These are phyloP conservation scores for Hemisphaericaspora xylofermentans DNA, from an alignment of 1,139 yeast species.

Conservation along the genomic window DNA sequence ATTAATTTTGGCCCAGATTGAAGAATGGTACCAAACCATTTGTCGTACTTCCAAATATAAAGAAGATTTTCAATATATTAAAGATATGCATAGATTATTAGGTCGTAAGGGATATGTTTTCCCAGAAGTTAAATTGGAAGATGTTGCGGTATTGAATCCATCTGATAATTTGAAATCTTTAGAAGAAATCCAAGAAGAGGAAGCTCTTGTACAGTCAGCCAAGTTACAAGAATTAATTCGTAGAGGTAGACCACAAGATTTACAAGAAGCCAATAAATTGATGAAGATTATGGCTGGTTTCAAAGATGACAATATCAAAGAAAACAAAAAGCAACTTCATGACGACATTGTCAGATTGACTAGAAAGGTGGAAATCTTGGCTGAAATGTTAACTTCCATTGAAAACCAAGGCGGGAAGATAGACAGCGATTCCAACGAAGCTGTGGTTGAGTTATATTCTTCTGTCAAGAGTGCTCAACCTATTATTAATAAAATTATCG, in stretches of 20 bases:
- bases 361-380: conserved; percentile 85
- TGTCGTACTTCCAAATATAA: conserved; percentile 88
- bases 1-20: conserved; percentile 83
- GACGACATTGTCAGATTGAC: conserved; percentile 84
- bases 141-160: conserved; percentile 93
- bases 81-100: conserved; percentile 93
- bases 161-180: conserved; percentile 83
- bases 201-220: conserved; percentile 88
- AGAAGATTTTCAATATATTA: conserved; percentile 86
- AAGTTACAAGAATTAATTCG: conserved; percentile 93
- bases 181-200: conserved; percentile 90
- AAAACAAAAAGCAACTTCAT: conserved; percentile 73
- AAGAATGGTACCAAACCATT: conserved; percentile 96
- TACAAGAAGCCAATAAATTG: conserved; percentile 91
- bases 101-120: conserved; percentile 85
- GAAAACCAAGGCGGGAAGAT: conserved; percentile 45
- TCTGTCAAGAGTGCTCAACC: conserved; percentile 86
- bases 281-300: conserved; percentile 99
- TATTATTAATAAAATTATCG: conserved; percentile 80
- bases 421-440: conserved; percentile 66
- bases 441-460: conserved; percentile 73
- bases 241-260: conserved; percentile 93
- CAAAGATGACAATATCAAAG: conserved; percentile 71
- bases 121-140: conserved; percentile 89
- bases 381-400: conserved; percentile 76